phyloP scores from a whole-genome alignment of 306 rosid genomes.

The Quercus robur region DNA sequence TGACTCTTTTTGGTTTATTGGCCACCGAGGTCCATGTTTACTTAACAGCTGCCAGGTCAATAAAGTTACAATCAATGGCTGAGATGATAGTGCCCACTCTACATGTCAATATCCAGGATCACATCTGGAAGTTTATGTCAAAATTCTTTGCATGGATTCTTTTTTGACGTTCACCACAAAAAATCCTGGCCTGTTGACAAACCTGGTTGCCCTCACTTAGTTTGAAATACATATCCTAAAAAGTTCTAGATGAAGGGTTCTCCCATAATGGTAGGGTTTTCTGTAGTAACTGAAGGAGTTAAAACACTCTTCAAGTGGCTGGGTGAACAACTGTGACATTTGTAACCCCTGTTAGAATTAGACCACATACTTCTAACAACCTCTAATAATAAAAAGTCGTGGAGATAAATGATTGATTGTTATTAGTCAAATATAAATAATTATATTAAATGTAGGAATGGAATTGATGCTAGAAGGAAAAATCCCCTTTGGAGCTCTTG shows the following conservation, averaged over 20 bases:
- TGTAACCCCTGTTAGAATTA: background rate
- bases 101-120: background rate
- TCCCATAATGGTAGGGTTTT: background rate
- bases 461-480: background rate
- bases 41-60: background rate
- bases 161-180: background rate
- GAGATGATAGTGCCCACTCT: background rate
- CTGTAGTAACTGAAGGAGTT: background rate
- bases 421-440: background rate
- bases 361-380: no score
- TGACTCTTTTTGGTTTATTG: background rate
- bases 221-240: background rate
- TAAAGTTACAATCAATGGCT: background rate
- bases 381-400: background rate
- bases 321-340: background rate
- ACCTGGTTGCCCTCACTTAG: background rate
- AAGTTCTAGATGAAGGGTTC: background rate
- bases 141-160: background rate
- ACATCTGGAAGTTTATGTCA: background rate
- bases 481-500: background rate
- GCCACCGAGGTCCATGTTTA: background rate
- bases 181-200: background rate
- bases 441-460: background rate
- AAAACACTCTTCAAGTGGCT: background rate
- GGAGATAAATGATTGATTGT: background rate